Percentiles rank a stretch among this genome's conserved stretches.
These are phyloP conservation scores for Lentinula guzmanii DNA, from an alignment of 768 basidiomycete genomes.

Conservation along the genomic window DNA sequence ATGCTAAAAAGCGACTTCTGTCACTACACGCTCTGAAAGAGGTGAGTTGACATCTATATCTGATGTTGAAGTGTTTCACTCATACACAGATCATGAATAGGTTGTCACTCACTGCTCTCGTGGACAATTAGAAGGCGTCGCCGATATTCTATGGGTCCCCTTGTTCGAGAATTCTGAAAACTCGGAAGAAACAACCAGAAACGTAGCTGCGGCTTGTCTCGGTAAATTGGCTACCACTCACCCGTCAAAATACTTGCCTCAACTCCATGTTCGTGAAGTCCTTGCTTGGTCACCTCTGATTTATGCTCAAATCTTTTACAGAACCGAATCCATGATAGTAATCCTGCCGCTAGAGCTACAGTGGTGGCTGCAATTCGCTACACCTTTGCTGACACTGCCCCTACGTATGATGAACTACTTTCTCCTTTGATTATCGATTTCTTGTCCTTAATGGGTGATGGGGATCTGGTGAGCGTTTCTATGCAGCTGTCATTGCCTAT, in stretches of 20 bases:
- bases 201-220: conserved; percentile 93
- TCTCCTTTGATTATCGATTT: conserved; percentile 87
- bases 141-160: conserved; percentile 87
- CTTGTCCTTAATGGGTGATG: conserved; percentile 83
- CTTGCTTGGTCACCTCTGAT: background rate
- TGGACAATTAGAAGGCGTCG: conserved; percentile 78
- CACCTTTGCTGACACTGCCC: conserved; percentile 82
- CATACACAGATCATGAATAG: conserved; percentile 26
- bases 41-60: conserved; percentile 30
- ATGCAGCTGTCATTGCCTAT: background rate
- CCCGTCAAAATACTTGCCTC: conserved; percentile 85
- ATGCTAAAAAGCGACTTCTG: conserved; percentile 74
- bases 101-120: conserved; percentile 89
- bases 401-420: conserved; percentile 85
- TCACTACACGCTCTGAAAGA: conserved; percentile 93
- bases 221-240: conserved; percentile 93
- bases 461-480: conserved; percentile 62
- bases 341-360: conserved; percentile 73
- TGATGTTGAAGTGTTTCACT: background rate
- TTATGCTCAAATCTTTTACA: conserved; percentile 14
- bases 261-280: conserved; percentile 66
- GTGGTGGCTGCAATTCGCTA: conserved; percentile 93
- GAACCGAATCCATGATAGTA: conserved; percentile 64
- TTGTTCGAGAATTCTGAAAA: conserved; percentile 88
- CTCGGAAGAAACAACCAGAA: conserved; percentile 86